Conservation (phyloP, 495 filamentous ascomycete species). For the Usnea hakonensis region DNA sequence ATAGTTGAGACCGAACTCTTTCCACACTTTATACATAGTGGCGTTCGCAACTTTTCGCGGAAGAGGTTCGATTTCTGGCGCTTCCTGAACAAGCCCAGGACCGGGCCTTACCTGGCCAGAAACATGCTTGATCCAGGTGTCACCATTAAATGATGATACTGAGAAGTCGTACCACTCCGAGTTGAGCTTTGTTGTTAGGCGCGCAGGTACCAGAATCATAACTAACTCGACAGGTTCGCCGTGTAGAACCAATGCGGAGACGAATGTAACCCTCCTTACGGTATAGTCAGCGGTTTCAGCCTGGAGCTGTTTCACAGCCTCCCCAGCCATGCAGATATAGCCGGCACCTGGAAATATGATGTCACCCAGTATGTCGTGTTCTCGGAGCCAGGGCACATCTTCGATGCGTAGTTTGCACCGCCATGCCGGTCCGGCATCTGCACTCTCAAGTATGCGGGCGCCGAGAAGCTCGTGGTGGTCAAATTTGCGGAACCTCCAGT, state of each 20-base stretch:
- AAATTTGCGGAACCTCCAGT: too few species aligned
- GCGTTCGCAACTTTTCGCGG: neutral
- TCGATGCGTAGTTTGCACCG: conserved; percentile 25
- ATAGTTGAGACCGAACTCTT: conserved; percentile 14
- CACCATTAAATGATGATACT: conserved; percentile 35
- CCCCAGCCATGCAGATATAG: conserved; percentile 49
- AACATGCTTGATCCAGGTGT: conserved; percentile 38
- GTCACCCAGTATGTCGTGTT: conserved; percentile 32
- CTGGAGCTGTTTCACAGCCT: conserved; percentile 48
- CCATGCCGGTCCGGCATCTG: conserved; percentile 30
- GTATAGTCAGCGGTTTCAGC: conserved; percentile 26
- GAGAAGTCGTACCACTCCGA: conserved; percentile 42
- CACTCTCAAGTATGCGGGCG: conserved; percentile 17
- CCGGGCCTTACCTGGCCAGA: conserved; percentile 27
- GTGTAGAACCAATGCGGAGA: conserved; percentile 28
- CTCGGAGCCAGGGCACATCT: conserved; percentile 32
- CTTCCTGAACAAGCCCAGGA: neutral
- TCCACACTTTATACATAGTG: conserved; percentile 7
- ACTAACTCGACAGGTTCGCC: conserved; percentile 22
- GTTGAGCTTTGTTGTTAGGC: conserved; percentile 32
- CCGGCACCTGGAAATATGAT: conserved; percentile 50
- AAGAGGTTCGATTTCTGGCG: conserved; percentile 1
- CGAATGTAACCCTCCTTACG: conserved; percentile 26
- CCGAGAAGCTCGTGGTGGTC: conserved; percentile 33
- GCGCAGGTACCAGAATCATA: conserved; percentile 32